Conservation (phyloP, 2,329 filamentous ascomycete genomes). For the Gliomastix tumulicola region DNA sequence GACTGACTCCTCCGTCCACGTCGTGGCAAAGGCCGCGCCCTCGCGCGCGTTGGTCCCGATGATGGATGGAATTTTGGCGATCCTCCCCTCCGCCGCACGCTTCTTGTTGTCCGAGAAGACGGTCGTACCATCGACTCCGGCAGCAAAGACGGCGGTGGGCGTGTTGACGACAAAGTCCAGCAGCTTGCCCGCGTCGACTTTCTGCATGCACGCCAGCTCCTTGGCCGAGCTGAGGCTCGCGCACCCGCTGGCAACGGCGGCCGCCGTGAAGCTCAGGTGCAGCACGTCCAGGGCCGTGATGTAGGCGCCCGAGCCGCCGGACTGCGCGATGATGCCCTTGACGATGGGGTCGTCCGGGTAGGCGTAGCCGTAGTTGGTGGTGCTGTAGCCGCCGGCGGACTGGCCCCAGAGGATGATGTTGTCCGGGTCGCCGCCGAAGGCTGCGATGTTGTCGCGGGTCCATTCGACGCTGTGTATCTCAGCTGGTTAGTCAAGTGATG, state of each 20-base stretch:
- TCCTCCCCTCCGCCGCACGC: no score
- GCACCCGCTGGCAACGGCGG: neutral
- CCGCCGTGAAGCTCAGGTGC: no score
- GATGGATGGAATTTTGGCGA: neutral
- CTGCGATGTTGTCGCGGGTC: constrained; percentile 20
- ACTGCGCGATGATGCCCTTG: constrained; percentile 35
- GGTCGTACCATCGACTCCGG: neutral
- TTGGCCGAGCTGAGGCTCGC: neutral
- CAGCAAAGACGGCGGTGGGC: no score
- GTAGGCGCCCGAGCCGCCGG: constrained; percentile 23
- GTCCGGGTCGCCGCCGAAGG: constrained; percentile 17
- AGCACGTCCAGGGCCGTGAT: neutral
- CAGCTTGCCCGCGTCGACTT: no score
- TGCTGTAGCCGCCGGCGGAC: constrained; percentile 24
- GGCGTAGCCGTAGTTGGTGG: constrained; percentile 41
- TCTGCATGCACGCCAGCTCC: constrained; percentile 1
- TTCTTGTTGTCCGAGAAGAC: neutral
- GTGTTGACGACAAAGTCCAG: no score
- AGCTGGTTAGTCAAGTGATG: no score
- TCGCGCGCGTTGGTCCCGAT: neutral
- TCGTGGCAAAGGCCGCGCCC: neutral
- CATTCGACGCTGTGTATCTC: no score
- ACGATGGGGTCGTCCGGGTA: constrained; percentile 41
- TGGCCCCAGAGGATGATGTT: constrained; percentile 25
- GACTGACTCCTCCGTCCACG: no score